Evolutionary conservation across 805 yeast genomes (phyloP), one percentile per base, ranked within the genome.

Genomic region (Brettanomyces custersianus): DNA sequence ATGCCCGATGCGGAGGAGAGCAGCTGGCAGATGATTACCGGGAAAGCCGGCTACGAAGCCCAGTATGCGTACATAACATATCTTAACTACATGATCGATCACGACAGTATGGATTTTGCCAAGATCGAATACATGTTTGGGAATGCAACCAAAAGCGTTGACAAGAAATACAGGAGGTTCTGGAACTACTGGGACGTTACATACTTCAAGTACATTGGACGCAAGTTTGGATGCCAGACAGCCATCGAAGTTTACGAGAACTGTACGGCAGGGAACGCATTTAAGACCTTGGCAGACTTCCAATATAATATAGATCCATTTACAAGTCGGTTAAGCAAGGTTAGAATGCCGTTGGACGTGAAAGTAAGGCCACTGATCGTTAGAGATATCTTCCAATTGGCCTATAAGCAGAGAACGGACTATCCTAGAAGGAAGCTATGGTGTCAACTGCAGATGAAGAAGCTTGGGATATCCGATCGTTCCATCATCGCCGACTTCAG

Each of bases 101-200:
- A 36, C 5, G 33, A 35, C 4, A 27, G 21, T 12, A 20, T 56
- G 37, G 52, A 57, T 25, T 52, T 54, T 33, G 46, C 41, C 2
- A 48, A 41, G 26, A 40, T 50, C 17, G 47, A 48, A 4, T 31
- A 31, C 27, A 51, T 60, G 19, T 57, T 38, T 34, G 17, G 41
- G n/a, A 12, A 24, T 31, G 51, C 48, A 6, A 26, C 27, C 3
- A 31, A 35, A 17, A 15, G 13, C n/a, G 38, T 48, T 4, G 15
- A 28, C 4, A 9, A 5, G 4, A 34, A 20, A 4, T 55, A 58
- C 32, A 35, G 35, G 13, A 42, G 47, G 17, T 56, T 53, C 31
- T 60, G 61, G 61, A 49, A 46, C 22, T 44, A 48, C 32, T 60
- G 59, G 51, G 36, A 38, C n/a, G 31, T 48, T 23, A 29, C 47